Conservation (phyloP, 306 rosid species). For the Hippophae tibetana region DNA sequence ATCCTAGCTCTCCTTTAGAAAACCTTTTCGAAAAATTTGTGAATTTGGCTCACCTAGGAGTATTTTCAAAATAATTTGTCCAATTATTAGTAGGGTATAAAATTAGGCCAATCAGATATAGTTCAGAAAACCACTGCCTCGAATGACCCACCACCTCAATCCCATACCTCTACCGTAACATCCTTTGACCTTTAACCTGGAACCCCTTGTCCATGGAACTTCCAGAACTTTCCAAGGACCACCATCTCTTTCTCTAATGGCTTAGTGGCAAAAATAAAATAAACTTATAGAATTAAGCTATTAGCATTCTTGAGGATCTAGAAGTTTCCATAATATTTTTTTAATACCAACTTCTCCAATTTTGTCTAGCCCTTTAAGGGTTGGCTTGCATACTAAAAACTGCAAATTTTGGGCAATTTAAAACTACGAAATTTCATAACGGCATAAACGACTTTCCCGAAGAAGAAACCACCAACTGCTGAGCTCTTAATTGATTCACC, state of each 20-base stretch:
- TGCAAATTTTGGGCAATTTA: slow-evolving; percentile 3
- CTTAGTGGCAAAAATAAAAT: background rate
- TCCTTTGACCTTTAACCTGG: background rate
- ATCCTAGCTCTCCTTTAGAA: too few species aligned
- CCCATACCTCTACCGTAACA: slow-evolving; percentile 14
- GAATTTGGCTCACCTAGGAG: background rate
- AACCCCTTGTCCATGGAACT: slow-evolving; percentile 13
- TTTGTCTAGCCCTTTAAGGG: slow-evolving; percentile 10
- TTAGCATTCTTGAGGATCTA: slow-evolving; percentile 25
- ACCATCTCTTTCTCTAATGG: background rate
- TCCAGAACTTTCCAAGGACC: slow-evolving; percentile 51
- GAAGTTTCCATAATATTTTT: slow-evolving; percentile 28
- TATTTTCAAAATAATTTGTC: slow-evolving; percentile 7
- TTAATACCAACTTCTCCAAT: background rate
- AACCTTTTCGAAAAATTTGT: background rate
- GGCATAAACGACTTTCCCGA: slow-evolving; percentile 32
- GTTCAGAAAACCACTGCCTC: slow-evolving; percentile 7
- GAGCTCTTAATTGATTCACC: background rate
- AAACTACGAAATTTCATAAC: slow-evolving; percentile 15
- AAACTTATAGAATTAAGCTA: background rate
- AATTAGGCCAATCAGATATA: slow-evolving; percentile 2
- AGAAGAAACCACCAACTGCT: slow-evolving; percentile 11
- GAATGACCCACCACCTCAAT: slow-evolving; percentile 25
- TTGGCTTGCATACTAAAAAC: background rate
- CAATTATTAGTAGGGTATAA: slow-evolving; percentile 8